phyloP scores from a whole-genome alignment of 305 asterid genomes.

The Fraxinus baroniana region DNA sequence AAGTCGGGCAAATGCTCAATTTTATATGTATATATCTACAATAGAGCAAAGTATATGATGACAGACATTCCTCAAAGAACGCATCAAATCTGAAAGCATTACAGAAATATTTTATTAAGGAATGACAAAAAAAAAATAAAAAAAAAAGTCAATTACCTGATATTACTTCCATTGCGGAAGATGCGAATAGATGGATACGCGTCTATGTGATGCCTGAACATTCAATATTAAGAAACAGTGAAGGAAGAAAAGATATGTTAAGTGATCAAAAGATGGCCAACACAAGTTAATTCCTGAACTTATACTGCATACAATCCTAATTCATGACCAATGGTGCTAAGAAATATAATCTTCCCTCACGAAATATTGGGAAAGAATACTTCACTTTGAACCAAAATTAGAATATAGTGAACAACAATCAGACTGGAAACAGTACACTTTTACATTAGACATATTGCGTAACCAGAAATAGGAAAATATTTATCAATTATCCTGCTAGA shows the following conservation, averaged over 20 bases:
- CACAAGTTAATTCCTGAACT: neutral
- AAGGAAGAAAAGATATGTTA: constrained; percentile 8
- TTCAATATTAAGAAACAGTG: constrained; percentile 26
- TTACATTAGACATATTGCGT: neutral
- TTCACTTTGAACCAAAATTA: neutral
- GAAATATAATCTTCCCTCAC: neutral
- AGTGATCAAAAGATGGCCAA: neutral
- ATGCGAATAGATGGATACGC: constrained; percentile 96
- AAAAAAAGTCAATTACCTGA: constrained; percentile 45
- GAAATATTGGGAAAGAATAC: neutral
- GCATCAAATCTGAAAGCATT: neutral
- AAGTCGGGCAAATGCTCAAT: neutral
- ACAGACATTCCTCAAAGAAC: neutral
- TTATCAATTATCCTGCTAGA: neutral
- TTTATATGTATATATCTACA: neutral
- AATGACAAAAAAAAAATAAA: neutral
- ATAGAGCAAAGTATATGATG: neutral
- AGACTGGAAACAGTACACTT: neutral
- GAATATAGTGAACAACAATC: neutral
- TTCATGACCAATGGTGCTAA: neutral
- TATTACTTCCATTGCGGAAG: constrained; percentile 86
- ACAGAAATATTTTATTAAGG: neutral
- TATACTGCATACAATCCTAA: neutral
- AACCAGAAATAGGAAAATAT: constrained; percentile 23
- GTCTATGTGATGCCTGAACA: constrained; percentile 86